Evolutionary conservation across 345 rosid genomes (phyloP).

Genomic region (Moringa oleifera): DNA sequence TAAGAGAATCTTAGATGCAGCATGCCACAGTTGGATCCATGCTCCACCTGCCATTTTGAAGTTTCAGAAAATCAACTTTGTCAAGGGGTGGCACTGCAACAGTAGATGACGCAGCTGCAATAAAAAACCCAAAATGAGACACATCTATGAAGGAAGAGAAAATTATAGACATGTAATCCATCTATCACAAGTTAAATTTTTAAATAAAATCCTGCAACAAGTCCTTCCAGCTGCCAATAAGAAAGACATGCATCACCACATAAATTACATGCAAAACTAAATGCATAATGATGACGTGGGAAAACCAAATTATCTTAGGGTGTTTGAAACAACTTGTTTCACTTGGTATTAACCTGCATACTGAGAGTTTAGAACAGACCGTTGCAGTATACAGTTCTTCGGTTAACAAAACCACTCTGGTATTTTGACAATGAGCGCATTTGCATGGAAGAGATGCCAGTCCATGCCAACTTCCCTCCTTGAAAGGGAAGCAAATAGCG

Average conservation of each 20-base stretch:
- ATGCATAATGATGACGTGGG: slow-evolving; percentile 1
- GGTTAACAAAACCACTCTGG: slow-evolving; percentile 56
- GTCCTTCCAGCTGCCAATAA: not conserved
- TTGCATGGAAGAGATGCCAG: slow-evolving; percentile 68
- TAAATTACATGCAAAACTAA: not conserved
- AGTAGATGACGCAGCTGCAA: slow-evolving; percentile 63
- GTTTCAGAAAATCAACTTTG: slow-evolving; percentile 69
- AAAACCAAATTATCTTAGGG: slow-evolving; percentile 12
- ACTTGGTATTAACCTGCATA: slow-evolving; percentile 40
- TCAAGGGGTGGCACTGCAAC: slow-evolving; percentile 51
- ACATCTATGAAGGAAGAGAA: not conserved
- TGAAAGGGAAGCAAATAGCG: slow-evolving; percentile 54
- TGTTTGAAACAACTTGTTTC: slow-evolving; percentile 20
- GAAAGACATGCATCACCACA: not conserved
- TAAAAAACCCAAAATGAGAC: slow-evolving; percentile 14
- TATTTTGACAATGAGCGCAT: slow-evolving; percentile 39
- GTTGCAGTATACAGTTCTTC: slow-evolving; percentile 60
- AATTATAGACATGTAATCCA: not conserved
- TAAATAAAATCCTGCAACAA: not conserved
- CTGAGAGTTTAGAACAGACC: slow-evolving; percentile 89
- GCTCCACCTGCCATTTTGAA: slow-evolving; percentile 92
- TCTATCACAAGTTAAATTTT: not conserved
- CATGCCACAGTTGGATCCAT: not conserved
- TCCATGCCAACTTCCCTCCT: slow-evolving; percentile 80
- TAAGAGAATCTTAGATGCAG: not conserved